Conservation (phyloP, 2,329 filamentous ascomycete genomes). For the Aspergillus sp. region DNA sequence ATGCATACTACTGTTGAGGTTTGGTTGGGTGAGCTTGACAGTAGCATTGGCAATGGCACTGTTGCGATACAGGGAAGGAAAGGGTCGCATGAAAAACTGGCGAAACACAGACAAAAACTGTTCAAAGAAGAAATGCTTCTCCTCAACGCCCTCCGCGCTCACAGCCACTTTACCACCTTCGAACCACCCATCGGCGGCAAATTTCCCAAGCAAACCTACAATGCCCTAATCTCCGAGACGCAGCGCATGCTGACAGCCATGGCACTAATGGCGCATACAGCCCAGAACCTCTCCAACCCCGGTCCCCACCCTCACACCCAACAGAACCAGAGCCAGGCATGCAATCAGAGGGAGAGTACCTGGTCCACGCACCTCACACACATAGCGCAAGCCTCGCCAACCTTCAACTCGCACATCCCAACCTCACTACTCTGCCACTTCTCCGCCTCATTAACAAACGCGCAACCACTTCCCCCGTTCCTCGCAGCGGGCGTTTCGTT, state of each 20-base stretch:
- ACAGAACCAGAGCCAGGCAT: constrained; percentile 1
- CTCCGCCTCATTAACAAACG: constrained; percentile 57
- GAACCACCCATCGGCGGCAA: constrained; percentile 66
- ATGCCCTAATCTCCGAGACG: constrained; percentile 53
- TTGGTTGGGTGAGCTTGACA: constrained; percentile 50
- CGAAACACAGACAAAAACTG: constrained; percentile 50
- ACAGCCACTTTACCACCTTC: constrained; percentile 59
- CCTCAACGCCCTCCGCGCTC: constrained; percentile 53
- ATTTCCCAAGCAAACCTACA: constrained; percentile 60
- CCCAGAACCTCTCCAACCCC: constrained; percentile 44
- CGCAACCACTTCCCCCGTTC: constrained; percentile 63
- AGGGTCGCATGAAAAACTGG: constrained; percentile 30
- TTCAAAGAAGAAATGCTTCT: constrained; percentile 61
- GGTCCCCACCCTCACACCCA: neutral
- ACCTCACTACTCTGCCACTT: constrained; percentile 58
- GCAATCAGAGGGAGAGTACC: constrained; percentile 21
- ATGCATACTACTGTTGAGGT: constrained; percentile 61
- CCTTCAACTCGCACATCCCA: constrained; percentile 46
- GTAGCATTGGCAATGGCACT: constrained; percentile 8
- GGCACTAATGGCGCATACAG: constrained; percentile 57
- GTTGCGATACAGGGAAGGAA: too few relatives aligned
- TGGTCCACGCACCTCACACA: constrained; percentile 56
- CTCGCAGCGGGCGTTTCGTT: constrained; percentile 56
- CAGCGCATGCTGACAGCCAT: constrained; percentile 54
- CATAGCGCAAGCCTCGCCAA: constrained; percentile 49